Evolutionary conservation across 805 yeast genomes (phyloP).

Genomic region (Candida piceae): DNA sequence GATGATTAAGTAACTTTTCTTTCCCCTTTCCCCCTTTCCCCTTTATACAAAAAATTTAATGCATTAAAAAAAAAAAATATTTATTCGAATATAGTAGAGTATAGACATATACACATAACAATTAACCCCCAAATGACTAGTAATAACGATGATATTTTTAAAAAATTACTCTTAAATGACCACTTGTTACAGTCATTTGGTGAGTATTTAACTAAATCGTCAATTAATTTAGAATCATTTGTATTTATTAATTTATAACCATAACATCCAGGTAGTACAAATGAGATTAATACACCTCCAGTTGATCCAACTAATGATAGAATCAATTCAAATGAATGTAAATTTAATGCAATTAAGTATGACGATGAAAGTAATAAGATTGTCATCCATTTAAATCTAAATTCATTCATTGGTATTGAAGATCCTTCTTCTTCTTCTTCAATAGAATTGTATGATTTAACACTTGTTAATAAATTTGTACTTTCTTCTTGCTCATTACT

Average conservation of each 20-base stretch:
- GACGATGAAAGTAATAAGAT: conserved; percentile 39
- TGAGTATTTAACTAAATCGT: conserved; percentile 14
- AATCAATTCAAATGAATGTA: conserved; percentile 62
- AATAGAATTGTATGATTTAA: neutral
- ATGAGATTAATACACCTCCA: conserved; percentile 75
- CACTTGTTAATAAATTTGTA: neutral
- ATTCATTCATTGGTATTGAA: conserved; percentile 42
- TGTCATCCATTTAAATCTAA: conserved; percentile 46
- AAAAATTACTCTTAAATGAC: conserved; percentile 16
- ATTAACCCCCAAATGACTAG: conserved; percentile 49
- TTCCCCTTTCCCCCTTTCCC: neutral
- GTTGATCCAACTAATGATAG: conserved; percentile 77
- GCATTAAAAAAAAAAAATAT: too few relatives aligned
- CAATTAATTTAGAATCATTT: conserved; percentile 12
- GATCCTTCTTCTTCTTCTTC: too few relatives aligned
- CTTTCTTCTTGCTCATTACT: neutral
- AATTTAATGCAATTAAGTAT: conserved; percentile 52
- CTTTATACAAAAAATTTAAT: too few relatives aligned
- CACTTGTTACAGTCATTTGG: conserved; percentile 19
- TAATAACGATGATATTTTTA: conserved; percentile 28
- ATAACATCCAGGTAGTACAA: conserved; percentile 73
- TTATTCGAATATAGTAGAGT: conserved; percentile 42
- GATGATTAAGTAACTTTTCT: too few relatives aligned
- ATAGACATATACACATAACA: conserved; percentile 51
- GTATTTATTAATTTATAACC: conserved; percentile 55